These are phyloP conservation scores for Phialocephala subalpina DNA, from an alignment of 2,329 filamentous ascomycete species.

Conservation along the genomic window DNA sequence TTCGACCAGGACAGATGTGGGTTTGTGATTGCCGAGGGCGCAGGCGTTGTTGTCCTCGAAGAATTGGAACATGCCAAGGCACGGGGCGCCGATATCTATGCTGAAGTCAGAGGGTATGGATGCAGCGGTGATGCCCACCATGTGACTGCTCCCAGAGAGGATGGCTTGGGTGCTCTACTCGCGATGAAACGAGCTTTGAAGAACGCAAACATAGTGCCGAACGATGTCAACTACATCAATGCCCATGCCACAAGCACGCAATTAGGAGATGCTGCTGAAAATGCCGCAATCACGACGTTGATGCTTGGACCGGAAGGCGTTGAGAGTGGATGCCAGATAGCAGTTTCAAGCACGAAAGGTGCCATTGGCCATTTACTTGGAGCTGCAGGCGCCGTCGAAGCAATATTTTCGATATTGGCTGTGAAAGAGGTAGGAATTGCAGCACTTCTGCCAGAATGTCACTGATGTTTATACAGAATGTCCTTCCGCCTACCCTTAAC, in stretches of 20 bases:
- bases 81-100: slow-evolving; percentile 83
- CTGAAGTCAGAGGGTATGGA: slow-evolving; percentile 89
- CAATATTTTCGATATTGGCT: slow-evolving; percentile 83
- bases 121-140: slow-evolving; percentile 91
- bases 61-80: slow-evolving; percentile 87
- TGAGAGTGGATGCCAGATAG: slow-evolving; percentile 67
- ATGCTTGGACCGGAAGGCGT: slow-evolving; percentile 79
- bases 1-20: slow-evolving; percentile 84
- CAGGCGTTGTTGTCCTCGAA: slow-evolving; percentile 87
- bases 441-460: background rate
- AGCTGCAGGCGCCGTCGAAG: slow-evolving; percentile 89
- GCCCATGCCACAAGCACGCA: slow-evolving; percentile 91
- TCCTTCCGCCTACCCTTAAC: slow-evolving; percentile 88
- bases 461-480: slow-evolving; percentile 61
- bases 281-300: slow-evolving; percentile 78
- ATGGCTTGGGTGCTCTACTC: slow-evolving; percentile 81
- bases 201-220: slow-evolving; percentile 73
- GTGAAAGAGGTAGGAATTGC: slow-evolving; percentile 74
- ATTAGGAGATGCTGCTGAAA: slow-evolving; percentile 89
- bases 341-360: slow-evolving; percentile 93
- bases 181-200: slow-evolving; percentile 87
- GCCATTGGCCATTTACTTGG: slow-evolving; percentile 91
- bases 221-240: slow-evolving; percentile 87
- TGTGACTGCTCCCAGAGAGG: slow-evolving; percentile 87
- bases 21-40: slow-evolving; percentile 93